A percentile compares a stretch with the other conserved stretches of the same genome.
phyloP scores from a whole-genome alignment of 495 filamentous ascomycete species.

The Oidiodendron maius region DNA sequence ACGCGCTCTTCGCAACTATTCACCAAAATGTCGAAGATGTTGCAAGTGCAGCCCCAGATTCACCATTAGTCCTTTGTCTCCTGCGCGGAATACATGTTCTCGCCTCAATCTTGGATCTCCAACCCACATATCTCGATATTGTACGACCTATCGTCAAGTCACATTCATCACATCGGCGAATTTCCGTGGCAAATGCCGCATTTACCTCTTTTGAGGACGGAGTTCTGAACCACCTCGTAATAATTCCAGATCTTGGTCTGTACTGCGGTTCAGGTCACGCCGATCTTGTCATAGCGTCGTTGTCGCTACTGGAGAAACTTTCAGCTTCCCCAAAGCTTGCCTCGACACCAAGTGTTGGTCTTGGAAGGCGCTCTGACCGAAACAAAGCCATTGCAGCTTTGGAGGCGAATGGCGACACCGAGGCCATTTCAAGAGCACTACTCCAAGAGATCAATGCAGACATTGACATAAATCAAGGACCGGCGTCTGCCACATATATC shows the following conservation, averaged over 20 bases:
- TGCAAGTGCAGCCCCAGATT: constrained; percentile 58
- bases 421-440: constrained; percentile 62
- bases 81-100: constrained; percentile 74
- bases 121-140: constrained; percentile 85
- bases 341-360: constrained; percentile 44
- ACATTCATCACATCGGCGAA: constrained; percentile 20
- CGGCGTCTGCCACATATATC: constrained; percentile 58
- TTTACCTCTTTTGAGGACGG: constrained; percentile 88
- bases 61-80: constrained; percentile 68
- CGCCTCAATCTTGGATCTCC: constrained; percentile 71
- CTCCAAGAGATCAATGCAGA: constrained; percentile 56
- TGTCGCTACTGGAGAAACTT: constrained; percentile 78
- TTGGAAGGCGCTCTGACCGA: constrained; percentile 45
- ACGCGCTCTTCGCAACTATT: constrained; percentile 67
- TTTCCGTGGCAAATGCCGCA: constrained; percentile 58
- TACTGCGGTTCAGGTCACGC: constrained; percentile 78
- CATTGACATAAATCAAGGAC: constrained; percentile 57
- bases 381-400: constrained; percentile 79
- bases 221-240: constrained; percentile 67
- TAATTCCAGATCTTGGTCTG: constrained; percentile 72
- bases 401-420: constrained; percentile 54
- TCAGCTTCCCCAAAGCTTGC: constrained; percentile 72
- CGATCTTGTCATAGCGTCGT: constrained; percentile 65
- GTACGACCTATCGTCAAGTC: constrained; percentile 68
- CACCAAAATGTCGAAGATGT: constrained; percentile 66